Evolutionary conservation across 352 stramenopile species (phyloP), one percentile per base, ranked within the genome.

Genomic region (Phytophthora hibernalis): DNA sequence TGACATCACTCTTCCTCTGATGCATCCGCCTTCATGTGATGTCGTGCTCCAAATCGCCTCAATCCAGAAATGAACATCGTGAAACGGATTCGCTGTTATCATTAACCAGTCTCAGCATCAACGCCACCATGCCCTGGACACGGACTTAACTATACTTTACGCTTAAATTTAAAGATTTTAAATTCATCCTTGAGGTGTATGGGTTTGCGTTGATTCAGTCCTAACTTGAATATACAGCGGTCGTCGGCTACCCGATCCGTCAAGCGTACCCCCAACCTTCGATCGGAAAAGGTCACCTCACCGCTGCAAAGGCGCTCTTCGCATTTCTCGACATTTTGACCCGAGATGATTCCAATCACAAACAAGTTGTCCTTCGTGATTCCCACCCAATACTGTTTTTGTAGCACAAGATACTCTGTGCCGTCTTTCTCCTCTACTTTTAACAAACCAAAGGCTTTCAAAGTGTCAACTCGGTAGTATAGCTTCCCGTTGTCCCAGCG

Each of bases 361-460:
- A 70, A 55, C 26, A 77, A 55, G 40, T 74, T 68, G 15, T 64
- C 47, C 6, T 22, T 44, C 1, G 13, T 50, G 5, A 47, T 61
- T 1, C 24, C 40, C 12, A 70, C 12, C 64, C 69, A 77, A 61
- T 68, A 51, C 13, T 68, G 49, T 15, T 72, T 72, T 20, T 53
- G 56, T 3, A 68, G 47, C 7, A 68, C 50, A 5, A 76, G 64
- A 38, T 61, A 73, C 21, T 73, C 68, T 0, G 33, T 55, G 16
- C 51, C 58, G 13, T 60, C 49, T 20, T 63, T 61, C 13, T 64
- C 53, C 31, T 53, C 35, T 28, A 57, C 20, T 51, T 64, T 63
- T 15, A 77, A 28, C 42, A 77, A 13, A 0, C 69, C 69, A n/a
- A 74, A 56, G 0, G 68, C 13, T 54, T 76, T 76, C 24, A 73